Percentiles rank a stretch among this genome's conserved stretches.
Conservation (phyloP, 345 rosid species). For the sweet orange (Citrus sinensis) region DNA sequence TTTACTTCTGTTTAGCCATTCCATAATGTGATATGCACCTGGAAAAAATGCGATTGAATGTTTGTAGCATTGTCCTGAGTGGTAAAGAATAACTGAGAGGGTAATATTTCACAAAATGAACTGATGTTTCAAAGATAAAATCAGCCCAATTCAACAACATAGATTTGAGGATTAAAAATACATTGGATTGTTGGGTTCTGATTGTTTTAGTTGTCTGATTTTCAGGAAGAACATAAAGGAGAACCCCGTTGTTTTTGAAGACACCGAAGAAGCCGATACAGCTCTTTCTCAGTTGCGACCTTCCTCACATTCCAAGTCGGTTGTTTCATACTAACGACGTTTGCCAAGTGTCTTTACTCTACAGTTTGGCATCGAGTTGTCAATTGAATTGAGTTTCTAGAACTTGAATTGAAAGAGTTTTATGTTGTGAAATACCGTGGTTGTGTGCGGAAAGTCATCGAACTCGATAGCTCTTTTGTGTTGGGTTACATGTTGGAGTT, state of each 20-base stretch:
- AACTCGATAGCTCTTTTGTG: not conserved
- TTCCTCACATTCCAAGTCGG: constrained; percentile 50
- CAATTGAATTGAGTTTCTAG: constrained; percentile 2
- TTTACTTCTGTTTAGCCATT: not conserved
- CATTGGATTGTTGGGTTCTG: not conserved
- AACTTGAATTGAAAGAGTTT: not conserved
- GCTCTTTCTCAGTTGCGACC: constrained; percentile 47
- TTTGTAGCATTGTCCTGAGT: not conserved
- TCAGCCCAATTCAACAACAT: not conserved
- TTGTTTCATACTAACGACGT: constrained; percentile 48
- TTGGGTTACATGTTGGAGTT: not conserved
- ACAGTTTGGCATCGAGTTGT: constrained; percentile 2
- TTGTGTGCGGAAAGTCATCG: constrained; percentile 2
- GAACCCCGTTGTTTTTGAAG: constrained; percentile 40
- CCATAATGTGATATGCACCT: not conserved
- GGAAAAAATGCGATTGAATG: not conserved
- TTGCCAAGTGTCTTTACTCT: not conserved
- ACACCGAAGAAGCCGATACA: constrained; percentile 52
- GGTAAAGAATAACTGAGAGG: not conserved
- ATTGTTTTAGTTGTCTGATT: constrained; percentile 14
- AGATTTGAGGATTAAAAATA: not conserved
- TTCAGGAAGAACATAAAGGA: constrained; percentile 43
- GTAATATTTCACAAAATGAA: not conserved
- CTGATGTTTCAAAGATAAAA: not conserved
- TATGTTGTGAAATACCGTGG: constrained; percentile 3